These are phyloP conservation scores for Penicillium steckii DNA, from an alignment of 495 filamentous ascomycete genomes.

Conservation along the genomic window DNA sequence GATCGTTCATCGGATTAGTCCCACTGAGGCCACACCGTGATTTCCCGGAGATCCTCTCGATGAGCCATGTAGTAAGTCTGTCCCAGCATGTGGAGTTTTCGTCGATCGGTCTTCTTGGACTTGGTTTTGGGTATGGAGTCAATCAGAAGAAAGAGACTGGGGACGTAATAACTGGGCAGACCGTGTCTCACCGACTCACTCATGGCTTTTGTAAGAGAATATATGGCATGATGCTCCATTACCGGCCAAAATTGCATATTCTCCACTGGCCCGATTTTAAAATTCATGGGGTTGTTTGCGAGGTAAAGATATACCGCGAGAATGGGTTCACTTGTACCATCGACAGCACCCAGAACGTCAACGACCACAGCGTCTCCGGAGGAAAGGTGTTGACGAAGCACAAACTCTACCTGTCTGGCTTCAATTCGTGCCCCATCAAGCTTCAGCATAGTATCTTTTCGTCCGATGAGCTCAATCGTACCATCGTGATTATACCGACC, in stretches of 20 bases:
- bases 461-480: conserved; percentile 70
- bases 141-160: conserved; percentile 23
- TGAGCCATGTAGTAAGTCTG: conserved; percentile 20
- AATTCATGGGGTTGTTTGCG: conserved; percentile 13
- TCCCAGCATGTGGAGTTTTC: conserved; percentile 24
- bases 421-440: conserved; percentile 76
- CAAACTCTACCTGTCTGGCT: conserved; percentile 63
- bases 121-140: conserved; percentile 37
- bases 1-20: conserved; percentile 2
- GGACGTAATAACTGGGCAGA: conserved; percentile 24
- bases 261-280: conserved; percentile 3
- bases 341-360: conserved; percentile 23
- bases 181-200: conserved; percentile 8
- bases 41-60: conserved; percentile 14
- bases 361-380: conserved; percentile 20
- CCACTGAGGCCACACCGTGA: conserved; percentile 19
- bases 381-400: conserved; percentile 12
- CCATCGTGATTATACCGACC: conserved; percentile 70
- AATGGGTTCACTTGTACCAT: conserved; percentile 22
- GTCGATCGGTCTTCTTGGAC: conserved; percentile 45
- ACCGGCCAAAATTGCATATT: conserved; percentile 20
- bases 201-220: conserved; percentile 3
- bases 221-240: conserved; percentile 1
- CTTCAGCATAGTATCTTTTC: conserved; percentile 79
- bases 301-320: conserved; percentile 23